A percentile compares a stretch with the other conserved stretches of the same genome.
Conservation (phyloP, 306 rosid species). For the Corylus avellana region DNA sequence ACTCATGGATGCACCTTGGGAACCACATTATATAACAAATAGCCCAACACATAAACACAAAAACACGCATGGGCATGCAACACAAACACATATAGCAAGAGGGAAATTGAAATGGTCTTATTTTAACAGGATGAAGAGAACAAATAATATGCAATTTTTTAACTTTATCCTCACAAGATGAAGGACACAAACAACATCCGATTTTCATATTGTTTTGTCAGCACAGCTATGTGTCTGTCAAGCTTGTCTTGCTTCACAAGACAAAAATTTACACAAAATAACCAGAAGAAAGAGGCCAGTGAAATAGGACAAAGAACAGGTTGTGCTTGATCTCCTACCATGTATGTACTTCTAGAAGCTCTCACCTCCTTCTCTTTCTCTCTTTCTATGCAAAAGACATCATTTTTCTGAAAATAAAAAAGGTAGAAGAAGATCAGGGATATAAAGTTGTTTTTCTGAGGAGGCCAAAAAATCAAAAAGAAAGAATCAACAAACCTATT, state of each 20-base stretch:
- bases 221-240: slow-evolving; percentile 10
- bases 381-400: slow-evolving; percentile 12
- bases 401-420: slow-evolving; percentile 40
- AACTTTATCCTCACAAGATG: neutral
- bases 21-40: too few relatives aligned
- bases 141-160: neutral
- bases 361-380: slow-evolving; percentile 15
- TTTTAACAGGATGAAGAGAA: neutral
- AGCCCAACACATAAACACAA: too few relatives aligned
- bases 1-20: neutral
- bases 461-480: neutral
- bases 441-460: too few relatives aligned
- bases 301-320: slow-evolving; percentile 35
- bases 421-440: neutral
- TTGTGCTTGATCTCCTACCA: slow-evolving; percentile 26
- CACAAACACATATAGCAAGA: neutral
- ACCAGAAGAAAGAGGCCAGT: slow-evolving; percentile 7
- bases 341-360: slow-evolving; percentile 13
- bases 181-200: slow-evolving; percentile 15
- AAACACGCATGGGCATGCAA: neutral
- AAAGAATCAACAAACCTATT: slow-evolving; percentile 41
- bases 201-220: slow-evolving; percentile 12
- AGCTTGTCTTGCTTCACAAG: slow-evolving; percentile 23
- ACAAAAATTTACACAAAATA: slow-evolving; percentile 9
- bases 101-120: neutral